Evolutionary conservation across 2,329 filamentous ascomycete species (phyloP).

Genomic region (Xylaria digitata): DNA sequence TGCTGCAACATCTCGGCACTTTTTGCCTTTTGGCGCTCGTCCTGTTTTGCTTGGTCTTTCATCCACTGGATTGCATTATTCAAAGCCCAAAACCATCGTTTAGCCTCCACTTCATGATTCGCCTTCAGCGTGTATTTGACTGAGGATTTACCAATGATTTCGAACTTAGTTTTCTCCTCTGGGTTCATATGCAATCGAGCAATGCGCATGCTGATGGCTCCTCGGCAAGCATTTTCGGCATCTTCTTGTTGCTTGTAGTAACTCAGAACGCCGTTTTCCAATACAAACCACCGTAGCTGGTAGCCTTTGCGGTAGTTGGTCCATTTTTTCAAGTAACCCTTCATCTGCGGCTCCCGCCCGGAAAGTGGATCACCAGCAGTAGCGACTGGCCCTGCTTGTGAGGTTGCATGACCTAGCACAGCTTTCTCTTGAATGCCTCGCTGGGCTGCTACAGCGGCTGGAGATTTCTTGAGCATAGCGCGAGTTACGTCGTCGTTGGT

Average conservation of each 20-base stretch:
- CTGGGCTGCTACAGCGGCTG: conserved; percentile 92
- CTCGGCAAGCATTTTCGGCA: conserved; percentile 92
- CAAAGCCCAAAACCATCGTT: conserved; percentile 98
- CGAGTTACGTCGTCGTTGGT: conserved; percentile 93
- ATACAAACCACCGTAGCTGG: conserved; percentile 96
- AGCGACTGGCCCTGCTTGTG: conserved; percentile 64
- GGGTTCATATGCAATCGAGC: conserved; percentile 94
- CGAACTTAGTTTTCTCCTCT: conserved; percentile 96
- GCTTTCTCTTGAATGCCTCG: conserved; percentile 97
- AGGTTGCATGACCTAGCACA: conserved; percentile 80
- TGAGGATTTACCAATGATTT: conserved; percentile 97
- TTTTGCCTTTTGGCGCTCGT: conserved; percentile 79
- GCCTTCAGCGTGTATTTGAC: conserved; percentile 98
- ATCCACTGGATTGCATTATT: conserved; percentile 99
- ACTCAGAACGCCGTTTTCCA: conserved; percentile 96
- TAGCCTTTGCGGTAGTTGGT: conserved; percentile 98
- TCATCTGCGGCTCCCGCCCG: conserved; percentile 95
- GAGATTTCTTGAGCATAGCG: conserved; percentile 91
- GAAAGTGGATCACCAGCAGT: conserved; percentile 71
- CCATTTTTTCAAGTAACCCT: conserved; percentile 99
- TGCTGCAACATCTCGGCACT: conserved; percentile 81
- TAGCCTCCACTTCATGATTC: conserved; percentile 97
- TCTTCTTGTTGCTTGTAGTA: conserved; percentile 99
- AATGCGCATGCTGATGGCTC: conserved; percentile 98
- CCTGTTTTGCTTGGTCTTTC: conserved; percentile 95